A percentile compares a stretch with the other conserved stretches of the same genome.
Conservation (phyloP, 345 rosid species). For the rapeseed (Brassica napus) region Da-Ae NC_063441.1:5566001-5566500, state of each 20-base stretch:
- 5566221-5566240: conserved; percentile 26
- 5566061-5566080: conserved; percentile 64
- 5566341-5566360: background rate
- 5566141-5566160: conserved; percentile 6
- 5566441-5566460: conserved; percentile 41
- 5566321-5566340: conserved; percentile 17
- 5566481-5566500: conserved; percentile 43
- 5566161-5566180: conserved; percentile 18
- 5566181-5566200: conserved; percentile 15
- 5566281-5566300: background rate
- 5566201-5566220: conserved; percentile 23
- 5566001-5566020: conserved; percentile 94
- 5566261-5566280: conserved; percentile 10
- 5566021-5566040: conserved; percentile 80
- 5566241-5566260: conserved; percentile 12
- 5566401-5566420: background rate
- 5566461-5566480: conserved; percentile 43
- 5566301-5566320: conserved; percentile 12
- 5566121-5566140: background rate
- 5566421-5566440: conserved; percentile 35
- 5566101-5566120: background rate
- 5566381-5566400: conserved; percentile 19
- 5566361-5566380: too few relatives aligned
- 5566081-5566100: background rate
- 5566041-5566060: conserved; percentile 91